A percentile compares a stretch with the other conserved stretches of the same genome.
These are phyloP conservation scores for Eleusine coracana DNA, from an alignment of 176 grass and related monocot species.

Conservation along the genomic window DNA sequence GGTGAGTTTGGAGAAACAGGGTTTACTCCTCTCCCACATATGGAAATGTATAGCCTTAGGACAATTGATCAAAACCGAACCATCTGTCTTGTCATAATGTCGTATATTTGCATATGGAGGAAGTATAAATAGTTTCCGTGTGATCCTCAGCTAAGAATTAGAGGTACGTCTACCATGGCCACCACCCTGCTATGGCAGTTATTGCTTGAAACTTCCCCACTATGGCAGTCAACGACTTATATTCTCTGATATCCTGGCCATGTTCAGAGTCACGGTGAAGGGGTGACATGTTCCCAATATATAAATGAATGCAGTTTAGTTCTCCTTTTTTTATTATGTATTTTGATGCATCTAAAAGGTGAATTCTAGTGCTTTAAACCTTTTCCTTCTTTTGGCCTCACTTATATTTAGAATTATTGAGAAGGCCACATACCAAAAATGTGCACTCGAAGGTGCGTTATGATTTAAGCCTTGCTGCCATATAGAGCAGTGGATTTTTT, in stretches of 20 bases:
- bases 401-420: background rate
- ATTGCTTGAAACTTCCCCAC: background rate
- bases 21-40: background rate
- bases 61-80: background rate
- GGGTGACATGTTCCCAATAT: background rate
- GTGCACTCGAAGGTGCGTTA: background rate
- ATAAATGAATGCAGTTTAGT: background rate
- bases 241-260: background rate
- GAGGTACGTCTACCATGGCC: background rate
- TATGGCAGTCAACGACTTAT: background rate
- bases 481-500: background rate
- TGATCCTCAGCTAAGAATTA: background rate
- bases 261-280: background rate
- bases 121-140: conserved; percentile 10
- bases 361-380: background rate
- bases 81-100: background rate
- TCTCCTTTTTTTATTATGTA: too few relatives aligned
- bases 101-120: background rate
- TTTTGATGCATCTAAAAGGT: too few relatives aligned
- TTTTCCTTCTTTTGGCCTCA: background rate
- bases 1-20: conserved; percentile 9
- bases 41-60: background rate
- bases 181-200: background rate
- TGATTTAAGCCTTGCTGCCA: background rate
- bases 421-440: background rate